Evolutionary conservation across 1,284 basidiomycete species (phyloP), one percentile per base, ranked within the genome.

Genomic region (Coniferiporia weirii): DNA sequence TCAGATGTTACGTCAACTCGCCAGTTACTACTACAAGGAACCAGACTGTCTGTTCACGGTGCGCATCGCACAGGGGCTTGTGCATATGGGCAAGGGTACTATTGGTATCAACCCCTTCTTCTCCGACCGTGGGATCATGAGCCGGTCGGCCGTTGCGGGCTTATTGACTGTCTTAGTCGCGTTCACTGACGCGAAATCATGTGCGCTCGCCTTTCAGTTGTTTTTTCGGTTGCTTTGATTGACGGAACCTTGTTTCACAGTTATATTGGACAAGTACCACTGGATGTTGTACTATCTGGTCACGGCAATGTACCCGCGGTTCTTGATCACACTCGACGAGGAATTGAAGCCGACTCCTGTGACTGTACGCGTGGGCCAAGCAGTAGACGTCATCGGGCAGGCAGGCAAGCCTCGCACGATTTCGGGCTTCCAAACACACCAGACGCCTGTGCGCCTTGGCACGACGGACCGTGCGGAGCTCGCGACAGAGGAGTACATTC

Each of bases 41-140:
- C 87, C 95, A 2, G 95, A 99, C 71, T 97, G 94, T 69, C 75
- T 99, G 66, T 99, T 99, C 75, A 92, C 94, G 81, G 96, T 98
- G 12, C 88, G 97, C 60, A 86, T 99, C 57, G 93, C 96, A 2
- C 96, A 99, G 73, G 97, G 97, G 20, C 74, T 99, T 63, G 91
- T 99, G 13, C 93, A 98, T 73, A 96, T 99, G 95, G 97, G 97
- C 74, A 99, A 99, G 76, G 97, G 97, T 43, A 98, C 95, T 8
- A 91, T 99, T 68, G 92, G 93, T n/a, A 79, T 99, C 69, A 98
- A 96, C 71, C 96, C 97, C 1, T 99, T 96, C 86, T 98, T 94
- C 81, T 84, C 84, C 34, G 96, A 99, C 72, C 85, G 96, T 50
- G 86, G 82, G 61, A 87, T 97, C 66, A 91, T 99, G 88, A 90